Percentiles rank a stretch among this genome's conserved stretches.
phyloP scores from a whole-genome alignment of 106 monocot species.

The Posidonia australis region DNA sequence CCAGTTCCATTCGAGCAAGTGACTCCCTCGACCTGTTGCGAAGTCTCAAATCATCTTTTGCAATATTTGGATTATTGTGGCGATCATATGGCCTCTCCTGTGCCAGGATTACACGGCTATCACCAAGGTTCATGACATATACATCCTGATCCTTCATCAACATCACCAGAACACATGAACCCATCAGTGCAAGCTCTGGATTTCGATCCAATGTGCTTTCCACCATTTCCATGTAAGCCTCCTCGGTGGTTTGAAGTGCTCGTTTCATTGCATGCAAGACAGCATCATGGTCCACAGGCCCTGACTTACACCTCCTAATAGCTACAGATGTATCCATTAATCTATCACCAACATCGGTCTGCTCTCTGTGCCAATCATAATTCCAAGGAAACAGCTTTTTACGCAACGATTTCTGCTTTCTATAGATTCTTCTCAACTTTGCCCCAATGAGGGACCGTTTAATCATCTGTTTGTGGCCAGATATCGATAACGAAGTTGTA shows the following conservation, averaged over 20 bases:
- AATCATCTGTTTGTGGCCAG: conserved; percentile 27
- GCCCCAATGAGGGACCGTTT: conserved; percentile 37
- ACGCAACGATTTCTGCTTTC: conserved; percentile 56
- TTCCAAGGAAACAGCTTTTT: conserved; percentile 92
- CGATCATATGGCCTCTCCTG: conserved; percentile 54
- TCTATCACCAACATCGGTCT: conserved; percentile 32
- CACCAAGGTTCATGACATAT: conserved; percentile 95
- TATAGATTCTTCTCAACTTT: conserved; percentile 61
- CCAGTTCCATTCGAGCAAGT: conserved; percentile 67
- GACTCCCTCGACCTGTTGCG: conserved; percentile 64
- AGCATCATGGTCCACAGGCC: conserved; percentile 74
- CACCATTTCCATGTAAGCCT: conserved; percentile 84
- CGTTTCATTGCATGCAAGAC: conserved; percentile 73
- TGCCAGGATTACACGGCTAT: conserved; percentile 84
- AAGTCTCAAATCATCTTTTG: conserved; percentile 32
- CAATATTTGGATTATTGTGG: conserved; percentile 16
- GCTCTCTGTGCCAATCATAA: conserved; percentile 90
- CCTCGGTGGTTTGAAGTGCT: conserved; percentile 72
- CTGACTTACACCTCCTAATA: conserved; percentile 68
- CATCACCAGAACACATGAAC: conserved; percentile 97
- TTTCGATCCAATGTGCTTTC: conserved; percentile 63
- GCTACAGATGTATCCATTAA: conserved; percentile 18
- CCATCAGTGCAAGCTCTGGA: conserved; percentile 98
- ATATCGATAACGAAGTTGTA: conserved; percentile 31
- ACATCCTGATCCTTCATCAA: conserved; percentile 99